Evolutionary conservation across 306 rosid genomes (phyloP).

Genomic region (Dalbergia cultrata): DNA sequence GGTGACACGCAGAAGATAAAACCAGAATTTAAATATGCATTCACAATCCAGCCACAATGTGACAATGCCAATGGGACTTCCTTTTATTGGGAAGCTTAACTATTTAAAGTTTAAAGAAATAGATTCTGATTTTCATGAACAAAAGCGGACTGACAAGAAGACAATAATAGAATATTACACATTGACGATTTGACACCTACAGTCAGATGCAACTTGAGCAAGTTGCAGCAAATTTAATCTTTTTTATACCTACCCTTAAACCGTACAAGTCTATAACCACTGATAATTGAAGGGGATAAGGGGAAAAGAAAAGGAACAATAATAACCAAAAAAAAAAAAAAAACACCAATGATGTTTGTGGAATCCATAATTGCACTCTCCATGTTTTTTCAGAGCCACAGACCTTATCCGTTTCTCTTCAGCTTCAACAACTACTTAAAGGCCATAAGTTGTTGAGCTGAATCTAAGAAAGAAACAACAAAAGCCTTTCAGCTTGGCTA

Average conservation of each 20-base stretch:
- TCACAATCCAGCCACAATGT: background rate
- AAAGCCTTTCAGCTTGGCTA: background rate
- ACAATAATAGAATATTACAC: constrained; percentile 2
- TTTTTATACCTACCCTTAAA: background rate
- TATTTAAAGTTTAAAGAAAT: background rate
- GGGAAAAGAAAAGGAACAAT: background rate
- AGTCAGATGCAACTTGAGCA: constrained; percentile 12
- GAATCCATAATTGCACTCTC: constrained; percentile 33
- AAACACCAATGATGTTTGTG: background rate
- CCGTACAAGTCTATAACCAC: background rate
- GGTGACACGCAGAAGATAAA: background rate
- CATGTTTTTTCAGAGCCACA: background rate
- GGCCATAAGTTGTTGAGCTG: background rate
- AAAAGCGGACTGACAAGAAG: background rate
- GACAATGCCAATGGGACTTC: constrained; percentile 12
- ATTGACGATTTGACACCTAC: background rate
- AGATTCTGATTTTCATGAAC: constrained; percentile 16
- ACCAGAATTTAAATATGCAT: background rate
- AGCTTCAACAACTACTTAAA: background rate
- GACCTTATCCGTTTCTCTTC: background rate
- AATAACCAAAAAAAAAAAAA: background rate
- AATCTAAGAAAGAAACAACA: background rate
- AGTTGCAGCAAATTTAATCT: constrained; percentile 3
- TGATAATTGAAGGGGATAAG: background rate
- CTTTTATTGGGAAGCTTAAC: background rate